A percentile compares a stretch with the other conserved stretches of the same genome.
These are phyloP conservation scores for Strobilomyces confusus DNA, from an alignment of 768 basidiomycete genomes.

Conservation along the genomic window DNA sequence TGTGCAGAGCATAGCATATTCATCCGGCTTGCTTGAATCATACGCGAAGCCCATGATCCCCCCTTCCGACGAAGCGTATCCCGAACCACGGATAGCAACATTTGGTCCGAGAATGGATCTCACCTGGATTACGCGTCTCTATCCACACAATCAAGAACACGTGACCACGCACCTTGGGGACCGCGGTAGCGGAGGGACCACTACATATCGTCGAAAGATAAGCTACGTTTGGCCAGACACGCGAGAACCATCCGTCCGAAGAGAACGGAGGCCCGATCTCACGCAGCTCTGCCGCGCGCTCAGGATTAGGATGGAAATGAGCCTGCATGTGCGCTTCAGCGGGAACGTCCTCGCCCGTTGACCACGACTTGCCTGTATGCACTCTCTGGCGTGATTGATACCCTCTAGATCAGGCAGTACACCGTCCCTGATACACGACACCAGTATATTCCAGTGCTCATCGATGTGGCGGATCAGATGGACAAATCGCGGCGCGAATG, in stretches of 20 bases:
- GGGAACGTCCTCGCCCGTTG: neutral
- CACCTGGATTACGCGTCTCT: conserved; percentile 2
- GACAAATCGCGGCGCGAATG: conserved; percentile 3
- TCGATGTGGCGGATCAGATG: conserved; percentile 13
- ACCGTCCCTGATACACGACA: conserved; percentile 15
- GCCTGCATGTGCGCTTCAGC: conserved; percentile 1
- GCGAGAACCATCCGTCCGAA: conserved; percentile 13
- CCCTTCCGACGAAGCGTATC: conserved; percentile 13
- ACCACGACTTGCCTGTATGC: neutral
- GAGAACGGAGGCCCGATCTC: conserved; percentile 13
- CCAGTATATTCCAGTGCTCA: conserved; percentile 17
- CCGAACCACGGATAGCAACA: neutral
- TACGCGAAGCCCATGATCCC: neutral
- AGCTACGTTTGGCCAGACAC: conserved; percentile 13
- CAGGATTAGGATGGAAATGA: conserved; percentile 9
- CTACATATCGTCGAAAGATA: conserved; percentile 4
- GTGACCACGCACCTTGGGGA: conserved; percentile 11
- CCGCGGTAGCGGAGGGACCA: conserved; percentile 4
- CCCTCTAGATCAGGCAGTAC: conserved; percentile 14
- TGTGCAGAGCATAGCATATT: neutral
- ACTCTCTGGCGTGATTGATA: conserved; percentile 1
- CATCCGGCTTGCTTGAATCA: neutral
- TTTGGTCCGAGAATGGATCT: conserved; percentile 12
- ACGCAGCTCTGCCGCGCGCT: conserved; percentile 18
- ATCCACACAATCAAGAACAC: neutral